Conservation (phyloP, 202 grass and related monocot genomes). For the Setaria italica region DNA sequence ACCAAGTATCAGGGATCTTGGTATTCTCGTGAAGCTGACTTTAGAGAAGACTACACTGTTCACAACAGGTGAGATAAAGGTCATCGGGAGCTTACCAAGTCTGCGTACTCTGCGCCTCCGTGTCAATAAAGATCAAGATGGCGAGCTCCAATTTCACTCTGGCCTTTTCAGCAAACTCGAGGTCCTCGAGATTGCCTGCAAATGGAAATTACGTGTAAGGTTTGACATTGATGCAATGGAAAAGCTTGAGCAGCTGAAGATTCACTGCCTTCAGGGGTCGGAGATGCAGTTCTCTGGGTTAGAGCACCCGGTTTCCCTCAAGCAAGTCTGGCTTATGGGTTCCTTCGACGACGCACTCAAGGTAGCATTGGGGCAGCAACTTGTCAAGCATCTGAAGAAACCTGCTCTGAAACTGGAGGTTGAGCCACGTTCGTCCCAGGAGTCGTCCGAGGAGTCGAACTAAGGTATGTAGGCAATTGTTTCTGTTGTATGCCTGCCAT, state of each 20-base stretch:
- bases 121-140: neutral
- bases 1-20: too few relatives aligned
- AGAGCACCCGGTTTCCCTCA: neutral
- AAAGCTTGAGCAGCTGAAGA: neutral
- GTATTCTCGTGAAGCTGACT: neutral
- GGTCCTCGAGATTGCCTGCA: constrained; percentile 1
- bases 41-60: neutral
- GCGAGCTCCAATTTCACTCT: neutral
- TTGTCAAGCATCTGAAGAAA: constrained; percentile 27
- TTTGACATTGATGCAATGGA: neutral
- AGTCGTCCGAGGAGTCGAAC: too few relatives aligned
- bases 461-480: too few relatives aligned
- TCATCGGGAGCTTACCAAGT: neutral
- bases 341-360: neutral
- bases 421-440: too few relatives aligned
- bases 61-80: neutral
- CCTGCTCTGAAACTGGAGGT: constrained; percentile 14
- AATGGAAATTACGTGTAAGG: neutral
- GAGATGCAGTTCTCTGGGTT: neutral
- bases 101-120: neutral
- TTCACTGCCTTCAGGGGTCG: neutral
- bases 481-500: too few relatives aligned
- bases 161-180: neutral
- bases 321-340: neutral
- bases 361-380: neutral